Percentiles rank a stretch among this genome's conserved stretches.
These are phyloP conservation scores for Phaeosphaeriaceae sp. DNA, from an alignment of 2,329 filamentous ascomycete species.

Conservation along the genomic window DNA sequence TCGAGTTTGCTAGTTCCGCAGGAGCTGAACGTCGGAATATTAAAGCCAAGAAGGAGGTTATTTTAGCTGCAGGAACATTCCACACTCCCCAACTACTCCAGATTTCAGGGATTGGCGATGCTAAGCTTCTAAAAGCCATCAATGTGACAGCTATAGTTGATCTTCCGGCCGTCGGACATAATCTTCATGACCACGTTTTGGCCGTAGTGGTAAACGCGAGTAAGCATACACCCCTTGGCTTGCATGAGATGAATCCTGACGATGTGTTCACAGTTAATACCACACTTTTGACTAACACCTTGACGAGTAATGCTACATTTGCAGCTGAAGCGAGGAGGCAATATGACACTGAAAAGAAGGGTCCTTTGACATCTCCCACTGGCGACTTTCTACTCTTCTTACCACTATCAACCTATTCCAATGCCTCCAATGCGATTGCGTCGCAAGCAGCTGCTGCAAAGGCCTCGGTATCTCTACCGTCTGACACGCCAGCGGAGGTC, in stretches of 20 bases:
- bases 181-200: conserved; percentile 29
- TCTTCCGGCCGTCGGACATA: conserved; percentile 34
- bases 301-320: conserved; percentile 26
- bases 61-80: conserved; percentile 33
- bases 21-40: conserved; percentile 13
- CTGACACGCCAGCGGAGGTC: conserved; percentile 21
- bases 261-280: conserved; percentile 17
- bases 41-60: conserved; percentile 29
- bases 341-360: conserved; percentile 17
- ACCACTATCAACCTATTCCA: conserved; percentile 24
- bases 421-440: conserved; percentile 17
- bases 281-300: conserved; percentile 5
- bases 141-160: conserved; percentile 25
- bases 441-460: conserved; percentile 20
- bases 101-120: conserved; percentile 35
- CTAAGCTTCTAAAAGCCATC: conserved; percentile 24
- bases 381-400: conserved; percentile 34
- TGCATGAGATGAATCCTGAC: not conserved
- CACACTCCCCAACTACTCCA: conserved; percentile 37
- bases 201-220: conserved; percentile 16
- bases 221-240: conserved; percentile 2
- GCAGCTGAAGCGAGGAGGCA: conserved; percentile 24
- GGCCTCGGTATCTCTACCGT: conserved; percentile 22
- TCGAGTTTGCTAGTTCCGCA: conserved; percentile 28
- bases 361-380: conserved; percentile 23